These are phyloP conservation scores for Aspergillus clavatus DNA, from an alignment of 2,329 filamentous ascomycete genomes.

Conservation along the genomic window DNA sequence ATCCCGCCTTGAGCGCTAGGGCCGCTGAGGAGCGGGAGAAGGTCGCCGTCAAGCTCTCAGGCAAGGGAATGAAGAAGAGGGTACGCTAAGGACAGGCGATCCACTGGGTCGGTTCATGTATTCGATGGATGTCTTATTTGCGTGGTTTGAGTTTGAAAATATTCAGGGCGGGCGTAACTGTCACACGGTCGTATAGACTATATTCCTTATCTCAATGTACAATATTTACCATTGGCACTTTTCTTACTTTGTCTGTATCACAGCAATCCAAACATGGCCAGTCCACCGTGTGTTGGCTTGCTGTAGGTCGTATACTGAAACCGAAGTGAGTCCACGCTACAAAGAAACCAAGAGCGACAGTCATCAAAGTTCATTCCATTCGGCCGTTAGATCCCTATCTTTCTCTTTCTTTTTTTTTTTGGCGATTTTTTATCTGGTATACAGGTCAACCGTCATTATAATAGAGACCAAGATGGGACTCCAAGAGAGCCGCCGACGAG, in stretches of 20 bases:
- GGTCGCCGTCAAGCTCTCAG: slow-evolving; percentile 15
- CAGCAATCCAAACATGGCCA: not conserved
- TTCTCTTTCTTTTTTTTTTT: no score
- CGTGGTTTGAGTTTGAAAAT: slow-evolving; percentile 24
- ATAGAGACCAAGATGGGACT: not conserved
- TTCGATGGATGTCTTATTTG: slow-evolving; percentile 15
- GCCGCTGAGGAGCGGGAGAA: slow-evolving; percentile 19
- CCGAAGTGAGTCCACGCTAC: no score
- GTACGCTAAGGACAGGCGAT: slow-evolving; percentile 8
- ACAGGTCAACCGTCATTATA: not conserved
- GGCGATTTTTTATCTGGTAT: not conserved
- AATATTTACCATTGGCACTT: slow-evolving; percentile 11
- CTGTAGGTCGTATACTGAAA: no score
- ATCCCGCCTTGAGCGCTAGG: slow-evolving; percentile 23
- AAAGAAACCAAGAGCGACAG: slow-evolving; percentile 24
- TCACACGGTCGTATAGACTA: not conserved
- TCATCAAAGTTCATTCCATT: slow-evolving; percentile 17
- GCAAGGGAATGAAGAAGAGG: slow-evolving; percentile 15
- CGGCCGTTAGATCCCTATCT: no score
- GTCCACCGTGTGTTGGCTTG: slow-evolving; percentile 11
- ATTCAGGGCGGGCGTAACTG: slow-evolving; percentile 32
- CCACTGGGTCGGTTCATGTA: not conserved
- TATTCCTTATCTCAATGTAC: slow-evolving; percentile 20
- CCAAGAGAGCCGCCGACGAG: not conserved
- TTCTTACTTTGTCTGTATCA: not conserved